phyloP scores from a whole-genome alignment of 768 basidiomycete genomes.

The Tylopilus plumbeoviolaceoides region DNA sequence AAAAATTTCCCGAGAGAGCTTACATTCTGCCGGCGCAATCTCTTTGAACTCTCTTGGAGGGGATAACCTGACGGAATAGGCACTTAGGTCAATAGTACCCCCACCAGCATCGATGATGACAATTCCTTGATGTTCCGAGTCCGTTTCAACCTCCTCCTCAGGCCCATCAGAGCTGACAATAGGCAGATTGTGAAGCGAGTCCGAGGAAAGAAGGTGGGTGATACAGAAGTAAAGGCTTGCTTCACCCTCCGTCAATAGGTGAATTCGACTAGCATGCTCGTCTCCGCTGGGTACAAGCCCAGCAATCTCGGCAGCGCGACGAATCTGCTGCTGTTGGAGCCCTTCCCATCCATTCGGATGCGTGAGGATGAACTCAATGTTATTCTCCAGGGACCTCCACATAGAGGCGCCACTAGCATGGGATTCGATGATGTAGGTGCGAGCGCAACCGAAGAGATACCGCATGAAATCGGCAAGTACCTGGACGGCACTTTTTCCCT shows the following conservation, averaged over 20 bases:
- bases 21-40: slow-evolving; percentile 31
- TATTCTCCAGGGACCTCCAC: slow-evolving; percentile 5
- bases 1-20: background rate
- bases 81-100: slow-evolving; percentile 34
- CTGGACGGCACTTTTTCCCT: slow-evolving; percentile 15
- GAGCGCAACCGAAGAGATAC: slow-evolving; percentile 23
- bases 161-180: background rate
- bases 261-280: slow-evolving; percentile 15
- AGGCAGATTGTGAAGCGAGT: background rate
- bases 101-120: slow-evolving; percentile 32
- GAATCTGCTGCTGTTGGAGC: slow-evolving; percentile 5
- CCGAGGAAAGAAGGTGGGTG: slow-evolving; percentile 34
- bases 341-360: slow-evolving; percentile 11
- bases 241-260: slow-evolving; percentile 25
- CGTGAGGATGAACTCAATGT: slow-evolving; percentile 5
- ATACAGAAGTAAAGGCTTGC: slow-evolving; percentile 37
- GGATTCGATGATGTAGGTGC: slow-evolving; percentile 20
- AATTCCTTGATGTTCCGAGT: slow-evolving; percentile 27
- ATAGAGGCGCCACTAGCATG: slow-evolving; percentile 24
- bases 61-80: slow-evolving; percentile 26
- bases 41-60: slow-evolving; percentile 29
- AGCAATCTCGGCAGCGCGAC: background rate
- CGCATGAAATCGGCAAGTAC: slow-evolving; percentile 26
- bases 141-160: background rate
- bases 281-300: slow-evolving; percentile 7